A percentile compares a stretch with the other conserved stretches of the same genome.
phyloP scores from a whole-genome alignment of 2,329 filamentous ascomycete species.

The Paecilomyces sp. region DNA sequence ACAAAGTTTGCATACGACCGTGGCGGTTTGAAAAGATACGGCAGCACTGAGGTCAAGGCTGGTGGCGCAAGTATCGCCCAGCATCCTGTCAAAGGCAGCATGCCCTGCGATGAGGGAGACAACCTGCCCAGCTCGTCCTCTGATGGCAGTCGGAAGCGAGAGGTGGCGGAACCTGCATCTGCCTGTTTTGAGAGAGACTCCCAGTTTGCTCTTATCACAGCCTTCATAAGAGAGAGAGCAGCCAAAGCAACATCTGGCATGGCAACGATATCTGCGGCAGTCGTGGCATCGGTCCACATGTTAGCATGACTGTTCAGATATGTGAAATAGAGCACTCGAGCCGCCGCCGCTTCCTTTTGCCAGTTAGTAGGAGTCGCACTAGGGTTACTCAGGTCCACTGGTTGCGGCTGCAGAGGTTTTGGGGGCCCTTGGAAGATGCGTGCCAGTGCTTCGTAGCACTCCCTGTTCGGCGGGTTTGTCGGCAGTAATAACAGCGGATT shows the following conservation, averaged over 20 bases:
- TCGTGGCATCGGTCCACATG: slow-evolving; percentile 47
- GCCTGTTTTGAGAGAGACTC: slow-evolving; percentile 26
- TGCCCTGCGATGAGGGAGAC: slow-evolving; percentile 25
- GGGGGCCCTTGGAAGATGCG: slow-evolving; percentile 50
- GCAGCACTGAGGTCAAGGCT: slow-evolving; percentile 44
- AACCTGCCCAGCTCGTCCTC: slow-evolving; percentile 31
- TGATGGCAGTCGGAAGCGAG: slow-evolving; percentile 31
- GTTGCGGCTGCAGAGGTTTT: slow-evolving; percentile 14
- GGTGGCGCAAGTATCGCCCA: slow-evolving; percentile 47
- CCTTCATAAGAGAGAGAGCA: slow-evolving; percentile 45
- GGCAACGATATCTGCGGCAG: slow-evolving; percentile 50
- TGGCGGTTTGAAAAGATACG: slow-evolving; percentile 51
- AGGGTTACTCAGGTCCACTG: slow-evolving; percentile 23
- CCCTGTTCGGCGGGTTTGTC: slow-evolving; percentile 45
- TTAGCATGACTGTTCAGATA: slow-evolving; percentile 46
- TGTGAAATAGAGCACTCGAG: slow-evolving; percentile 48
- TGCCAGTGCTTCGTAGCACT: slow-evolving; percentile 49
- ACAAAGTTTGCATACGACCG: slow-evolving; percentile 53
- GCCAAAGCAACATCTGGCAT: slow-evolving; percentile 51
- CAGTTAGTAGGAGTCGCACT: slow-evolving; percentile 31
- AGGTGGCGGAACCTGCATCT: slow-evolving; percentile 12
- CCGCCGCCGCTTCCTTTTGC: slow-evolving; percentile 43
- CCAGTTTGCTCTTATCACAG: slow-evolving; percentile 51
- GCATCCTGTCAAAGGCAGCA: slow-evolving; percentile 38
- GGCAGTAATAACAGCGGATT: slow-evolving; percentile 46